Base-by-base conservation (phyloP, 495 filamentous ascomycete species). In the Pyrenopolyporus hunteri region DNA sequence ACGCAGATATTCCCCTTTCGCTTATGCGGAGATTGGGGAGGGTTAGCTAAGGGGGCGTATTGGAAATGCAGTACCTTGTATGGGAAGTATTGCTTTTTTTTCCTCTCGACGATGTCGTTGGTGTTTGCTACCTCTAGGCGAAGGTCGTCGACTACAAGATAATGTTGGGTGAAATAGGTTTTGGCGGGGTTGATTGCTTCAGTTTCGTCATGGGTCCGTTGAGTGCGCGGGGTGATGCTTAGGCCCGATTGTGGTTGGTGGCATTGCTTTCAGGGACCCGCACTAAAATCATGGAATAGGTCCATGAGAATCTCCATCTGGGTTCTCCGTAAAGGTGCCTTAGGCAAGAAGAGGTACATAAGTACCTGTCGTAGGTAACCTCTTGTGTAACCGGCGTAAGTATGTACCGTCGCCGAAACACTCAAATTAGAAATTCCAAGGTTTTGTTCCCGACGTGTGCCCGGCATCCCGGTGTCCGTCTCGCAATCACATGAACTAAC, bases 351-450 rank as follows among this genome's bases (percentile, higher is more conserved):
- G n/a, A n/a, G n/a, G n/a, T n/a, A n/a, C n/a, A n/a, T n/a, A n/a
- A n/a, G n/a, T n/a, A n/a, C n/a, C n/a, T n/a, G n/a, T n/a, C n/a
- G n/a, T n/a, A n/a, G n/a, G n/a, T n/a, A n/a, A n/a, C n/a, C n/a
- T n/a, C n/a, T n/a, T n/a, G n/a, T n/a, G n/a, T n/a, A n/a, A 33
- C 37, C 61, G 61, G 61, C 50, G 55, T 55, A 59, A 49, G 59
- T 35, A 55, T 64, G 53, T 48, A 49, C 60, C 59, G 43, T 20
- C 52, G 10, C 60, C 60, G 60, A 57, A 48, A 6, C 40, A 45
- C 40, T 31, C 32, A 29, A 14, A 45, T 25, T 45, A 4, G 8
- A 6, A 3, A 16, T 26, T 28, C 42, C 16, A 45, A 23, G 10
- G 37, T 23, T 42, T 17, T 17, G 1, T 17, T 37, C 35, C 35